Evolutionary conservation across 73 alveolate genomes (phyloP), one percentile per base, ranked within the genome.

Genomic region (Paramecium sexaurelia): DNA sequence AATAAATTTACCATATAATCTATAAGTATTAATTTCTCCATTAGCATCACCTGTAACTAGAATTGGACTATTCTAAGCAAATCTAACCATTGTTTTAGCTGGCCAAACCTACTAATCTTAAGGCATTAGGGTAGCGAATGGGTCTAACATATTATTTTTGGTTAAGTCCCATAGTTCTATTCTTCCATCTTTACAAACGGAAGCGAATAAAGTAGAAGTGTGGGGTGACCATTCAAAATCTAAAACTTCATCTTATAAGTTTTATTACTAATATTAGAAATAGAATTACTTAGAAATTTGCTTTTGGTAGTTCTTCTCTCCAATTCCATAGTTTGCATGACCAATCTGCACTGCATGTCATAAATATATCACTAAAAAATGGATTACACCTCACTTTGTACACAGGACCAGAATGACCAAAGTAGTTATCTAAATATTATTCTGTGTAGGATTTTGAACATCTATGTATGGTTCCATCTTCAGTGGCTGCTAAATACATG

Each of bases 391-490:
- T 94, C 11, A 98, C 97, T 91, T 95, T 98, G 86, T 98, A 98
- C 84, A 98, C 99, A 41, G 99, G 99, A 6, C 99, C 99, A 73
- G 98, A 92, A 92, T 98, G 99, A 15, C 99, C 99, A 91, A 96
- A 93, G 87, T 97, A 98, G 57, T 96, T 96, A 75, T 97, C 99
- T 9, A 96, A 87, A 93, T 97, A 97, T 94, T 96, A 92, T 91
- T 97, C 99, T 39, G 97, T 95, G 91, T 98, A 97, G 26, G 98
- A 95, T 15, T 96, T 96, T 41, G 98, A 91, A 92, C 99, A 98
- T 91, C 97, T 98, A 92, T 97, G 98, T 11, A 98, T 94, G 17
- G 99, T 96, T 20, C 99, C 97, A 89, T 98, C 99, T 87, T 98
- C 99, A 85, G 99, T 97, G 0, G 99, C 97, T 1, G 98, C 99